These are phyloP conservation scores for Aspergillus baeticus DNA, from an alignment of 495 filamentous ascomycete genomes.

Conservation along the genomic window DNA sequence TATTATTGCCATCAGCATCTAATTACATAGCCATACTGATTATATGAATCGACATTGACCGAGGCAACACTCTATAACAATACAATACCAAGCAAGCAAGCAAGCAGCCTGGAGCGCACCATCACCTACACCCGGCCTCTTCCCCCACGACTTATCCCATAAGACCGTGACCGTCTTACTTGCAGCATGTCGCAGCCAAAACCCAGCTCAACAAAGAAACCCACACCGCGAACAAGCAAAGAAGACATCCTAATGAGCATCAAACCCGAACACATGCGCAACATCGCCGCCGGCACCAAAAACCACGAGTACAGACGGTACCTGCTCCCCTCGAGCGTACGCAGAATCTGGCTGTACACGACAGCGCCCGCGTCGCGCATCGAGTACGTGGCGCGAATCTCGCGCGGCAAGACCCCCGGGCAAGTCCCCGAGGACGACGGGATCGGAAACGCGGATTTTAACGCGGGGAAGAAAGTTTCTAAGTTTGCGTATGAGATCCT, in stretches of 20 bases:
- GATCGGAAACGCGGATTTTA: slow-evolving; percentile 42
- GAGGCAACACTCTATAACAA: no score
- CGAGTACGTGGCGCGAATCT: slow-evolving; percentile 22
- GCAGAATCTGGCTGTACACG: slow-evolving; percentile 38
- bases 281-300: slow-evolving; percentile 31
- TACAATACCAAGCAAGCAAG: no score
- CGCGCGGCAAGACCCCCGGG: slow-evolving; percentile 24
- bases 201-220: background rate
- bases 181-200: no score
- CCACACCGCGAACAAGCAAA: background rate
- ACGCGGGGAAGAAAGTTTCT: slow-evolving; percentile 31
- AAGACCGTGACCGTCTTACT: no score
- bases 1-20: no score
- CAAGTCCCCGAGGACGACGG: slow-evolving; percentile 32
- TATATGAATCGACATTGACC: no score
- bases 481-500: slow-evolving; percentile 38
- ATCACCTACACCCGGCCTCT: no score
- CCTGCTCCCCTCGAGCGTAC: slow-evolving; percentile 27
- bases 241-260: slow-evolving; percentile 28
- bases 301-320: slow-evolving; percentile 43
- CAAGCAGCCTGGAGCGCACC: no score
- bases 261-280: slow-evolving; percentile 32
- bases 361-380: slow-evolving; percentile 23
- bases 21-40: no score
- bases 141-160: no score